These are phyloP conservation scores for Plectranthus barbatus DNA, from an alignment of 257 asterid species.

Conservation along the genomic window DNA sequence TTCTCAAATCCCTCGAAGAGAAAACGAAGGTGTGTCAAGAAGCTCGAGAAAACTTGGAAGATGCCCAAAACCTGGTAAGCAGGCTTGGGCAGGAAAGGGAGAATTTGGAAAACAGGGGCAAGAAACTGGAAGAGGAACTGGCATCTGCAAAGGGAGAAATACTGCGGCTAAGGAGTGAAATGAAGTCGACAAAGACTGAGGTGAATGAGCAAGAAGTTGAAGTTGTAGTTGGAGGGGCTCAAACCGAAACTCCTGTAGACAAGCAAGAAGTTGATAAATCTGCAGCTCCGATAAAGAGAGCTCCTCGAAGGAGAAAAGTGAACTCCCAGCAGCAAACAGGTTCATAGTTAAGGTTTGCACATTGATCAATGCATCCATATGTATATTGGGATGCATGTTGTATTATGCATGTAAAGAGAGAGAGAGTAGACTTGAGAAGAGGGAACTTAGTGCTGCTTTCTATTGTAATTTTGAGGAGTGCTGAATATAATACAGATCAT, in stretches of 20 bases:
- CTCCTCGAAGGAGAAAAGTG: constrained; percentile 42
- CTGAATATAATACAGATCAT: constrained; percentile 14
- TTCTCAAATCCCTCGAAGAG: constrained; percentile 42
- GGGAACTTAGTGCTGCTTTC: neutral
- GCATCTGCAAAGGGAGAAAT: constrained; percentile 89
- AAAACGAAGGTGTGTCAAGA: constrained; percentile 44
- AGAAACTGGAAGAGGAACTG: constrained; percentile 62
- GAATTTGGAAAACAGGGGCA: constrained; percentile 42
- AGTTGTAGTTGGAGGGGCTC: constrained; percentile 22
- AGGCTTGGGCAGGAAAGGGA: constrained; percentile 62
- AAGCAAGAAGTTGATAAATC: too few species aligned
- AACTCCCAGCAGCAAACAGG: constrained; percentile 14
- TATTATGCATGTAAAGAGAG: constrained; percentile 10
- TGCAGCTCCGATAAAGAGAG: constrained; percentile 38
- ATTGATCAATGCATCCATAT: neutral
- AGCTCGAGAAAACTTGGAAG: constrained; percentile 72
- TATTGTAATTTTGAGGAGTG: constrained; percentile 5
- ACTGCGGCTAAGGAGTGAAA: constrained; percentile 51
- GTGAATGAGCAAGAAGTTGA: constrained; percentile 30
- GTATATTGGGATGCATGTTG: neutral
- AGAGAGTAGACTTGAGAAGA: constrained; percentile 14
- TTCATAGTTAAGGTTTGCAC: too few species aligned
- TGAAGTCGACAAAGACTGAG: constrained; percentile 23
- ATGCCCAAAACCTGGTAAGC: constrained; percentile 51
- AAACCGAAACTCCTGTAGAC: too few species aligned